Evolutionary conservation across 148 eudicot genomes (phyloP).

Genomic region (Pharnaceum exiguum): DNA sequence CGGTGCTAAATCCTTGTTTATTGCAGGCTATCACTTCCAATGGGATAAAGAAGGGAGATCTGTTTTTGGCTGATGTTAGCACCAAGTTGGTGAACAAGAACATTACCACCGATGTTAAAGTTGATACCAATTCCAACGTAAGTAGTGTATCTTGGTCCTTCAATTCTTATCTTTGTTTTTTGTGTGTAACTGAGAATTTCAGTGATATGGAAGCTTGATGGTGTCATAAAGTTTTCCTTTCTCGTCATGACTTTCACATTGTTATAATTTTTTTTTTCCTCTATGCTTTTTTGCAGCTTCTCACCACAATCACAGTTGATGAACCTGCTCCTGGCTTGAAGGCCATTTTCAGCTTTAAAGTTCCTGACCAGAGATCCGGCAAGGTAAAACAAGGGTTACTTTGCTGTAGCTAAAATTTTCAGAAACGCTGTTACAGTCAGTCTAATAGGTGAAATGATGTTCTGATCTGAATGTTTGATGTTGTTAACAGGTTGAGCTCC

Average conservation of each 20-base stretch:
- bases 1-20: background rate
- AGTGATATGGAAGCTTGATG: no score
- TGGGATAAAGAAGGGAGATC: slow-evolving; percentile 62
- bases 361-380: slow-evolving; percentile 92
- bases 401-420: background rate
- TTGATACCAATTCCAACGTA: slow-evolving; percentile 79
- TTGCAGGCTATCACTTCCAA: slow-evolving; percentile 72
- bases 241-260: background rate
- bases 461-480: background rate
- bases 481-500: slow-evolving; percentile 71
- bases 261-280: background rate
- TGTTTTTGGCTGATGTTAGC: slow-evolving; percentile 62
- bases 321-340: slow-evolving; percentile 94
- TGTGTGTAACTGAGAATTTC: background rate
- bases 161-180: no score
- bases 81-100: slow-evolving; percentile 69
- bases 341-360: slow-evolving; percentile 72
- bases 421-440: background rate
- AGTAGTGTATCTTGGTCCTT: slow-evolving; percentile 20
- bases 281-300: slow-evolving; percentile 33
- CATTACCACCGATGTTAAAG: slow-evolving; percentile 75
- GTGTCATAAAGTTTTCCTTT: no score
- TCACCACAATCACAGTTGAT: slow-evolving; percentile 74
- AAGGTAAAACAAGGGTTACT: slow-evolving; percentile 40
- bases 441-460: background rate